Evolutionary conservation across 1,284 basidiomycete genomes (phyloP), one percentile per base, ranked within the genome.

Genomic region (Flammula alnicola): DNA sequence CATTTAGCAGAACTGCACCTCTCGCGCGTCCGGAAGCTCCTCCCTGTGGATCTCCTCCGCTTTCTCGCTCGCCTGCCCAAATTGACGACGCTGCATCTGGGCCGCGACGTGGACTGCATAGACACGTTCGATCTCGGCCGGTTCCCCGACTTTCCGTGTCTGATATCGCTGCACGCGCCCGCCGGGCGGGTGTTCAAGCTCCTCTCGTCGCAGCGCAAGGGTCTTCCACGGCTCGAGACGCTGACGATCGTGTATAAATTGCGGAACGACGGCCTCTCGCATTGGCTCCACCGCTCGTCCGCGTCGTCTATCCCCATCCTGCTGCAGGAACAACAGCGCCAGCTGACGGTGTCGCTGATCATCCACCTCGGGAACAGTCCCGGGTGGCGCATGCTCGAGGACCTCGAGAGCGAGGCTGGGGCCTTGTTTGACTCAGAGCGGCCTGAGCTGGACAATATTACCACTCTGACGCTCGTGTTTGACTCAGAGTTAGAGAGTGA

Each of bases 151-250:
- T 55, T 62, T 14, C 53, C 56, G 17, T 38, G 30, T 6, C 48
- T 62, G 17, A 51, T 50, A 25, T 36, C 52, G 4, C 50, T 62
- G 3, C 37, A 50, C 17, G 58, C 60, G 4, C 60, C 60, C 5
- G 54, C 60, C 26, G 16, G 27, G 12, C 59, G 58, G 58, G 36
- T 62, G 12, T 49, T 52, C 43, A 62, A 59, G 32, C 49, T 62
- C 16, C 45, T 62, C 11, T 48, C 54, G 9, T 42, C 51, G 1
- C 58, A 59, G 10, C 43, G 40, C 7, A 57, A 30, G 12, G 54
- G 56, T n/a, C 41, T 62, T 3, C 35, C 44, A 17, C 33, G 47
- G n/a, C 50, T 62, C 14, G 51, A 55, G 25, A 42, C 27, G n/a
- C 45, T 62, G 12, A 35, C 44, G 22, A 62, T 62, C 25, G 38